phyloP scores from a whole-genome alignment of 83 land plant species.

The Thuja plicata region DNA sequence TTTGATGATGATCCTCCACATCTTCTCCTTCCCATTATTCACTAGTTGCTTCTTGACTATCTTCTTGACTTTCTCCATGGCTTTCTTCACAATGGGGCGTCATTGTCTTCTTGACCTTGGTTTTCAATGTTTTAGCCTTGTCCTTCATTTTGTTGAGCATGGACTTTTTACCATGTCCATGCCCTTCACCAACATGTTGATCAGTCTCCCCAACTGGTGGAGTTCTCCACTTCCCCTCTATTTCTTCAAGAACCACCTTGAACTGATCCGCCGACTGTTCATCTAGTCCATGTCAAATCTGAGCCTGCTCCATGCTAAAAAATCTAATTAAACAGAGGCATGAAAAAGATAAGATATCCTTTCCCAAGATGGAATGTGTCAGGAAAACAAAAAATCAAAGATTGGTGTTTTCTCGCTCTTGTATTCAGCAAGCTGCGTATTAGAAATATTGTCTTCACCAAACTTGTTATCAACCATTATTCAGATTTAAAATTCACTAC shows the following conservation, averaged over 20 bases:
- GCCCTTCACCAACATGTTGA: background rate
- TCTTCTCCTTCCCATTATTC: background rate
- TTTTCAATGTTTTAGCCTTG: background rate
- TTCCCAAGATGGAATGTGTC: too few relatives aligned
- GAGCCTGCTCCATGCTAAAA: too few relatives aligned
- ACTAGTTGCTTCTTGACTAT: background rate
- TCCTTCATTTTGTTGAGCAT: background rate
- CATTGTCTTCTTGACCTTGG: background rate
- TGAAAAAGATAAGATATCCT: too few relatives aligned
- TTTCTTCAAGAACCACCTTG: background rate
- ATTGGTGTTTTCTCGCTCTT: too few relatives aligned
- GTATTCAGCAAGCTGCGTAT: too few relatives aligned
- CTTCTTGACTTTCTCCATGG: background rate
- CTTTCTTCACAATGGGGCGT: too few relatives aligned
- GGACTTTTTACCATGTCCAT: background rate
- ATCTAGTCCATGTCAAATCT: background rate
- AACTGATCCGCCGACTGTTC: background rate
- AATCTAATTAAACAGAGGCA: too few relatives aligned
- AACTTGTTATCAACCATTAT: too few relatives aligned
- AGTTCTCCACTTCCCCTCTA: background rate
- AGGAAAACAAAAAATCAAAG: too few relatives aligned
- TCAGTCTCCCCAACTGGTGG: background rate
- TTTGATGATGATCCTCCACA: background rate
- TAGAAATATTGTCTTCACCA: too few relatives aligned
- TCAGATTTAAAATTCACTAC: too few relatives aligned